Conservation (phyloP, 2,329 filamentous ascomycete genomes). For the Fusarium sp. region DNA sequence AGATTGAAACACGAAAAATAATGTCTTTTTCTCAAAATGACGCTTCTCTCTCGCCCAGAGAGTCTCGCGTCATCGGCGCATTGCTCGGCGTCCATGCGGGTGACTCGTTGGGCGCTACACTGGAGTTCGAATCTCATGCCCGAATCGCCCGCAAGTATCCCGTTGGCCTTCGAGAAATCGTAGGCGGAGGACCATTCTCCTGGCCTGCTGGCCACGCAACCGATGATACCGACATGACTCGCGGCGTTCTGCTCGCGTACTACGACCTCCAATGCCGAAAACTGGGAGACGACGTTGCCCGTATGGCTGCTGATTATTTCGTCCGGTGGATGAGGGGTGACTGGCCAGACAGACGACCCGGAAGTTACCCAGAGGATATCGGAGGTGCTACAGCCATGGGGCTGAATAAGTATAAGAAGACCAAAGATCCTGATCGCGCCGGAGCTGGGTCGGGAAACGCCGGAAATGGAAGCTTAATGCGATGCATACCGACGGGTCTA, state of each 20-base stretch:
- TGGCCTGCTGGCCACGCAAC: slow-evolving; percentile 57
- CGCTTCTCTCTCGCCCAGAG: slow-evolving; percentile 14
- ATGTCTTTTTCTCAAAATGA: slow-evolving; percentile 20
- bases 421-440: slow-evolving; percentile 30
- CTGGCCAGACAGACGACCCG: slow-evolving; percentile 53
- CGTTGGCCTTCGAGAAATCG: slow-evolving; percentile 52
- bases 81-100: slow-evolving; percentile 58
- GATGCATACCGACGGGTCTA: slow-evolving; percentile 56
- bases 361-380: slow-evolving; percentile 50
- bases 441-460: slow-evolving; percentile 52
- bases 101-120: slow-evolving; percentile 57
- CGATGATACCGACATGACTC: slow-evolving; percentile 59
- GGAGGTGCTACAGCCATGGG: slow-evolving; percentile 52
- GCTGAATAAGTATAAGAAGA: slow-evolving; percentile 43
- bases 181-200: slow-evolving; percentile 55
- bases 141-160: slow-evolving; percentile 49
- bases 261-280: slow-evolving; percentile 30
- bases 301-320: slow-evolving; percentile 51
- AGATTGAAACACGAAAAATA: not conserved
- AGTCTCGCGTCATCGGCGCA: slow-evolving; percentile 52
- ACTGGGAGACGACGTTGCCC: slow-evolving; percentile 44
- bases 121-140: slow-evolving; percentile 53
- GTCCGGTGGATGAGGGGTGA: slow-evolving; percentile 54
- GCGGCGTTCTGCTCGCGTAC: slow-evolving; percentile 57
- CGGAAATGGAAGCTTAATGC: slow-evolving; percentile 59